A percentile compares a stretch with the other conserved stretches of the same genome.
These are phyloP conservation scores for Priceomyces fermenticarens DNA, from an alignment of 805 yeast genomes.

Conservation along the genomic window DNA sequence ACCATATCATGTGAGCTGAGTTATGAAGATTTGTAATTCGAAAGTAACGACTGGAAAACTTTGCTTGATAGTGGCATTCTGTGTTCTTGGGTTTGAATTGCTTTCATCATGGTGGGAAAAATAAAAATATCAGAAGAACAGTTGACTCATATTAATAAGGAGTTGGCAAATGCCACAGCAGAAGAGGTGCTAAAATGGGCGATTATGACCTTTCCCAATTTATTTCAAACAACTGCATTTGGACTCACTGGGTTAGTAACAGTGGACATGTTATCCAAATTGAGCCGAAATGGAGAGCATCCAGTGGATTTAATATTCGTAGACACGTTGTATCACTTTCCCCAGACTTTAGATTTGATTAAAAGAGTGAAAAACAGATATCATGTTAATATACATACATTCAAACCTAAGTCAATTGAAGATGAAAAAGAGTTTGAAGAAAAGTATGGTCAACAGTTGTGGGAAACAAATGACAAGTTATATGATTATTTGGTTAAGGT, in stretches of 20 bases:
- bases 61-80: too few species aligned
- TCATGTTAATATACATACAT: conserved; percentile 56
- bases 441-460: conserved; percentile 70
- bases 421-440: conserved; percentile 61
- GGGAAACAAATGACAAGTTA: conserved; percentile 78
- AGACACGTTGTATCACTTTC: conserved; percentile 91
- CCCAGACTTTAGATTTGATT: conserved; percentile 83
- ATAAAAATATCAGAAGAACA: conserved; percentile 46
- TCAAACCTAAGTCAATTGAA: conserved; percentile 57
- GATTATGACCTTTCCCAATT: conserved; percentile 71
- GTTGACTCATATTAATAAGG: conserved; percentile 62
- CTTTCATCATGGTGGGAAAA: not conserved
- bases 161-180: conserved; percentile 56
- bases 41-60: too few species aligned
- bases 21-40: not conserved
- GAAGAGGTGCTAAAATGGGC: conserved; percentile 82
- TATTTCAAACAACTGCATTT: conserved; percentile 92
- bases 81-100: too few species aligned
- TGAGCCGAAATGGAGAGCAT: conserved; percentile 21
- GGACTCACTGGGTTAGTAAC: conserved; percentile 91
- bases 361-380: conserved; percentile 56
- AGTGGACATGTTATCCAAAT: conserved; percentile 70
- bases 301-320: conserved; percentile 77
- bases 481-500: conserved; percentile 89
- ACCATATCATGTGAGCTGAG: conserved; percentile 2